Percentiles rank a stretch among this genome's conserved stretches.
Evolutionary conservation across 2,329 filamentous ascomycete species (phyloP).

Genomic region (Verticillium longisporum): DNA sequence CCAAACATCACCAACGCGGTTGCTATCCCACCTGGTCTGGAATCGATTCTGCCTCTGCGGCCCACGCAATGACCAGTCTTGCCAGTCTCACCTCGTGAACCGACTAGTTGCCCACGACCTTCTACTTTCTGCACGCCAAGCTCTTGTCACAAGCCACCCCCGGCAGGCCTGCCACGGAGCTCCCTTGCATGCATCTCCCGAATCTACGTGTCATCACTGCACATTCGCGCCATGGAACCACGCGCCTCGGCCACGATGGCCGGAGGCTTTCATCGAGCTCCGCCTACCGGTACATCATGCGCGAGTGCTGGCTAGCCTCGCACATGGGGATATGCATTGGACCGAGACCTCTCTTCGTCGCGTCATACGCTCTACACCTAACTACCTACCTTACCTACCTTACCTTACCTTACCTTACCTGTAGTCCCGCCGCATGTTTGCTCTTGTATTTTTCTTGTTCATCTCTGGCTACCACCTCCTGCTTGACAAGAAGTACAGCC

Average conservation of each 20-base stretch:
- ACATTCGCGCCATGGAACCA: background rate
- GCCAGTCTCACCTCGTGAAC: background rate
- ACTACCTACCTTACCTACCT: background rate
- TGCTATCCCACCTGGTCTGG: background rate
- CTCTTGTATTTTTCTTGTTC: background rate
- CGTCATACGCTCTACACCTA: background rate
- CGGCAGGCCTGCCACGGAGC: background rate
- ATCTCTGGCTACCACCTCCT: background rate
- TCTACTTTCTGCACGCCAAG: background rate
- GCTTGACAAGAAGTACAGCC: too few species aligned
- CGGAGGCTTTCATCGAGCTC: background rate
- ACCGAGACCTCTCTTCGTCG: background rate
- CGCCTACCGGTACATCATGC: background rate
- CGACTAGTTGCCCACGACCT: background rate
- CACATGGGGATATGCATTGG: background rate
- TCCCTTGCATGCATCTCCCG: constrained; percentile 3
- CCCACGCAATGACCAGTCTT: background rate
- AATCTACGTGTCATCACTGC: constrained; percentile 13
- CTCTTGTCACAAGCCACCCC: background rate
- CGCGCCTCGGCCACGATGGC: background rate
- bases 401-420: too few species aligned
- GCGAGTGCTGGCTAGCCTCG: background rate
- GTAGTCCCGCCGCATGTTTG: background rate
- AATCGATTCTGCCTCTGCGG: background rate
- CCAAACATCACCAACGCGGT: background rate